Evolutionary conservation across 2,329 filamentous ascomycete species (phyloP).

Genomic region (Cladorrhinum sp.): DNA sequence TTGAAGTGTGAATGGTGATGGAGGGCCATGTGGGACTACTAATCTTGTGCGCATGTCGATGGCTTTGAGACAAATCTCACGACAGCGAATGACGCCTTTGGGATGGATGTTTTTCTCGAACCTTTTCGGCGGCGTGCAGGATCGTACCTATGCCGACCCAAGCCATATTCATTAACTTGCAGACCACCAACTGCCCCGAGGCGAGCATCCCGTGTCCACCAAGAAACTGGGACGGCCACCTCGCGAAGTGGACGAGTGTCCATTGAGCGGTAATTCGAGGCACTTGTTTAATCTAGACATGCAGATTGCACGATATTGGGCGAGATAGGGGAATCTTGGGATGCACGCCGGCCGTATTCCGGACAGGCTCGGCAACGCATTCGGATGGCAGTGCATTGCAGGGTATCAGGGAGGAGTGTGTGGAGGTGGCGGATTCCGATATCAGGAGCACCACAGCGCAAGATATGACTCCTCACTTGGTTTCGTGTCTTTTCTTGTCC

Average conservation of each 20-base stretch:
- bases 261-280: constrained; percentile 5
- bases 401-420: constrained; percentile 5
- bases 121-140: constrained; percentile 21
- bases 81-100: constrained; percentile 20
- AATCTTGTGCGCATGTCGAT: constrained; percentile 19
- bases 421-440: constrained; percentile 3
- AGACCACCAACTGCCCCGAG: constrained; percentile 7
- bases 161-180: not conserved
- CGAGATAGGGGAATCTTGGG: constrained; percentile 5
- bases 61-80: constrained; percentile 21
- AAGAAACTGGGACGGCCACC: not conserved
- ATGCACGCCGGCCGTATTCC: constrained; percentile 9
- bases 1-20: constrained; percentile 9
- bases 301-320: constrained; percentile 17
- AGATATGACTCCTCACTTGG: constrained; percentile 15
- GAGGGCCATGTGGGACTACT: constrained; percentile 7
- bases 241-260: not conserved
- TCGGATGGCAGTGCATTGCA: constrained; percentile 9
- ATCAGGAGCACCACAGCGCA: not conserved
- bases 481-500: not conserved
- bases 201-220: constrained; percentile 19
- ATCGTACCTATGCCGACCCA: constrained; percentile 9
- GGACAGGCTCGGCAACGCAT: constrained; percentile 11
- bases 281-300: constrained; percentile 8
- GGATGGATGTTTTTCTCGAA: constrained; percentile 10